phyloP scores from a whole-genome alignment of 352 stramenopile species.

The Phytophthora sojae region DNA sequence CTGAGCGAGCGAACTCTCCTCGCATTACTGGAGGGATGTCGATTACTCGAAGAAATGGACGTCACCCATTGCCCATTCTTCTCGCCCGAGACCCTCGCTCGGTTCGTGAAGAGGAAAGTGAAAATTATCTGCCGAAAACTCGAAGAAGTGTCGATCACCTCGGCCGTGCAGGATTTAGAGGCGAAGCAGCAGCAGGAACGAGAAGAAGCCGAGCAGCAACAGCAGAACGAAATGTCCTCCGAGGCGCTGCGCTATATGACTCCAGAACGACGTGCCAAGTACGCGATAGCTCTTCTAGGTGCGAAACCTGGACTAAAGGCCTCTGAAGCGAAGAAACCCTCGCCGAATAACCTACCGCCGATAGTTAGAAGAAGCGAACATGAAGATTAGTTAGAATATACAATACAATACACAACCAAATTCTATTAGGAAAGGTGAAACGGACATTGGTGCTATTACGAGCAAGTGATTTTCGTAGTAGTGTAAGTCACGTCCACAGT shows the following conservation, averaged over 20 bases:
- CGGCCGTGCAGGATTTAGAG: slow-evolving; percentile 21
- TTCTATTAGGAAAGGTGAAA: slow-evolving; percentile 25
- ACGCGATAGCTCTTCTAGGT: slow-evolving; percentile 27
- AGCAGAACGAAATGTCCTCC: slow-evolving; percentile 25
- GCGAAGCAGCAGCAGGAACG: slow-evolving; percentile 24
- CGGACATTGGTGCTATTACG: slow-evolving; percentile 21
- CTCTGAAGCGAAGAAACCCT: slow-evolving; percentile 25
- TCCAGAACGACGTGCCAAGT: slow-evolving; percentile 35
- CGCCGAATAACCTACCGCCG: slow-evolving; percentile 38
- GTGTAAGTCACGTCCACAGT: not conserved
- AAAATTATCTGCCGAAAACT: slow-evolving; percentile 57
- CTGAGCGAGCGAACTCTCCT: slow-evolving; percentile 71
- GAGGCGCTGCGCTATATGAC: slow-evolving; percentile 37
- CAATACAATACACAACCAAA: not conserved
- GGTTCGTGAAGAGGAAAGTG: slow-evolving; percentile 67
- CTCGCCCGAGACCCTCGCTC: slow-evolving; percentile 53
- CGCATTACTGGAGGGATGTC: slow-evolving; percentile 61
- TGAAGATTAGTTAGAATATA: slow-evolving; percentile 22
- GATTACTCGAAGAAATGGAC: slow-evolving; percentile 74
- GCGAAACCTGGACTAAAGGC: slow-evolving; percentile 8
- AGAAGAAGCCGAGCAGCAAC: slow-evolving; percentile 24
- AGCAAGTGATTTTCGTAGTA: not conserved
- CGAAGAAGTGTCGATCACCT: slow-evolving; percentile 37
- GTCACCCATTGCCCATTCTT: slow-evolving; percentile 84
- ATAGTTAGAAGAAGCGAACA: slow-evolving; percentile 39